Evolutionary conservation across 352 stramenopile species (phyloP), one percentile per base, ranked within the genome.

Genomic region (Blastocystis hominis): DNA sequence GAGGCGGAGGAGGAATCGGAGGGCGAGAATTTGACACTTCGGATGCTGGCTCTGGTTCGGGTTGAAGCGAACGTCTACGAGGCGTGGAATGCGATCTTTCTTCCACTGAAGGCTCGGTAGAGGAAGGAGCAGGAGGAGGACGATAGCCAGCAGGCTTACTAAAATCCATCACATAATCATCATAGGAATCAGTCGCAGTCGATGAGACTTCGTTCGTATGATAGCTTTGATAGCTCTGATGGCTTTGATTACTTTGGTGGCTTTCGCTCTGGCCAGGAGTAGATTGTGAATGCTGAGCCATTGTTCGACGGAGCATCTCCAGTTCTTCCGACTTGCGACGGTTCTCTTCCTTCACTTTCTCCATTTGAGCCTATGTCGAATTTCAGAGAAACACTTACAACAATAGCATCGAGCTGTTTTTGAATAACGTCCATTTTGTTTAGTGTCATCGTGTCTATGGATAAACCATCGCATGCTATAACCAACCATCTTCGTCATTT

Each of bases 371-470:
- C 72, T 84, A 53, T n/a, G 44, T 69, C 13, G 62, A 42, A 63
- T n/a, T 24, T n/a, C 9, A 15, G 34, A 3, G 15, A 47, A 69
- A 5, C 20, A 46, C 47, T 24, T 34, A 84, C 72, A 30, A 84
- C 53, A 24, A 84, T 44, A 0, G 72, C 72, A 66, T 84, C 72
- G 5, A 84, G 56, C 36, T 84, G 72, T 46, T 84, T 84, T 53
- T 84, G 72, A 46, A 84, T 84, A 42, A 84, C 68, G 42, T 84
- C 72, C 10, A 84, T 53, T 68, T 84, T 84, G 50, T 42, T 84
- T 9, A 84, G 34, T 55, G 72, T 84, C 2, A 84, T 46, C 30
- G 72, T 84, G 46, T 84, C 72, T 84, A 66, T 13, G 50, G 10
- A 66, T 64, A 13, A 84, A 9, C 1, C 15, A 20, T 0, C 36